phyloP scores from a whole-genome alignment of 768 basidiomycete species.

The Termitomyces titanicus region DNA sequence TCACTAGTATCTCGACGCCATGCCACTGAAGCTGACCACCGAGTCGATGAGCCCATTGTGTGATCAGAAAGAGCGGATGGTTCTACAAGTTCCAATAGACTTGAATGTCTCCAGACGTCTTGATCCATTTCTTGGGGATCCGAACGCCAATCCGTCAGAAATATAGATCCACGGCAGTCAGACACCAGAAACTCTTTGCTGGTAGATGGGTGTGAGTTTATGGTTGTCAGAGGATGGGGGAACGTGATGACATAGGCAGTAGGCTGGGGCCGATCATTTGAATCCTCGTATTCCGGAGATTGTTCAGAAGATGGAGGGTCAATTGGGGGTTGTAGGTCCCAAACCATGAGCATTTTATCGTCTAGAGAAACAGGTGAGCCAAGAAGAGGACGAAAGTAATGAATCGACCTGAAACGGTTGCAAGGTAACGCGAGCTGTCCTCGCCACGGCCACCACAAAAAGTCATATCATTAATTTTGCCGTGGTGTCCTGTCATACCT shows the following conservation, averaged over 20 bases:
- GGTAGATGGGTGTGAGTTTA: slow-evolving; percentile 66
- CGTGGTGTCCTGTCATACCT: slow-evolving; percentile 79
- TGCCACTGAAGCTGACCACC: slow-evolving; percentile 56
- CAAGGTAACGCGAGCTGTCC: slow-evolving; percentile 70
- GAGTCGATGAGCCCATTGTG: slow-evolving; percentile 38
- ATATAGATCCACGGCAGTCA: slow-evolving; percentile 70
- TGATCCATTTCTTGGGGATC: slow-evolving; percentile 55
- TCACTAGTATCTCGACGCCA: slow-evolving; percentile 72
- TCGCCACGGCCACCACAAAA: slow-evolving; percentile 75
- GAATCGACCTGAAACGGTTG: slow-evolving; percentile 68
- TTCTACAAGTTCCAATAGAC: slow-evolving; percentile 69
- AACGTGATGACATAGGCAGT: slow-evolving; percentile 76
- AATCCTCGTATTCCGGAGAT: slow-evolving; percentile 23
- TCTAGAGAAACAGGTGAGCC: slow-evolving; percentile 35
- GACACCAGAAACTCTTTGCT: slow-evolving; percentile 80
- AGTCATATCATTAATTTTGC: slow-evolving; percentile 70
- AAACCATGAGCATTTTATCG: slow-evolving; percentile 82
- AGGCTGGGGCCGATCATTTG: slow-evolving; percentile 54
- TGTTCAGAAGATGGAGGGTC: slow-evolving; percentile 37
- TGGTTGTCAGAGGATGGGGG: slow-evolving; percentile 64
- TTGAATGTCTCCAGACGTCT: slow-evolving; percentile 57
- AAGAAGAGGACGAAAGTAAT: not conserved
- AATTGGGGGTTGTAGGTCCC: slow-evolving; percentile 70
- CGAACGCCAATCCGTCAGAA: slow-evolving; percentile 79
- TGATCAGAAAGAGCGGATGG: slow-evolving; percentile 58